Evolutionary conservation across 331 rosid species (phyloP).

Genomic region (Quercus lobata): DNA sequence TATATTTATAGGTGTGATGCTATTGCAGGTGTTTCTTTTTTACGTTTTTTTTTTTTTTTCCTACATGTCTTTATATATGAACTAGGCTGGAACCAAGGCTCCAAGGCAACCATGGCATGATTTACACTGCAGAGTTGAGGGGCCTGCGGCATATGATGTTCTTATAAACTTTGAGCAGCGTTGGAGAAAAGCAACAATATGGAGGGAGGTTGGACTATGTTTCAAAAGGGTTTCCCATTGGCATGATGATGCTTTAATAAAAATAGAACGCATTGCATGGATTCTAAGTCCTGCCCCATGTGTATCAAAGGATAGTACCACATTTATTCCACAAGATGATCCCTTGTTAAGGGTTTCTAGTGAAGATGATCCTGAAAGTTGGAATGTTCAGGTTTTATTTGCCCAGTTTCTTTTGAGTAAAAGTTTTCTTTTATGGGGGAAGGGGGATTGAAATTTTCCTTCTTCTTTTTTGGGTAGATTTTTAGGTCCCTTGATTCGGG

Average conservation of each 20-base stretch:
- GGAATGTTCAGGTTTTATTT: slow-evolving; percentile 89
- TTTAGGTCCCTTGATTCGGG: slow-evolving; percentile 92
- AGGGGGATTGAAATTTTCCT: background rate
- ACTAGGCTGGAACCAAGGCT: slow-evolving; percentile 69
- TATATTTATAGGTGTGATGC: background rate
- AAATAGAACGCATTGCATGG: slow-evolving; percentile 88
- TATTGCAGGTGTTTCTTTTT: slow-evolving; percentile 10
- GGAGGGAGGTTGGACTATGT: slow-evolving; percentile 72
- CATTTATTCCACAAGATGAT: slow-evolving; percentile 38
- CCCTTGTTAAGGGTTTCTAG: slow-evolving; percentile 36
- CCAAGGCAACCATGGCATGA: slow-evolving; percentile 99
- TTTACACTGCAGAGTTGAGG: slow-evolving; percentile 87
- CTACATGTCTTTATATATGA: slow-evolving; percentile 11
- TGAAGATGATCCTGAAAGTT: slow-evolving; percentile 66
- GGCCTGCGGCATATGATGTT: slow-evolving; percentile 95
- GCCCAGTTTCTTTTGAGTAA: slow-evolving; percentile 13
- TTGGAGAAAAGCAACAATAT: slow-evolving; percentile 77
- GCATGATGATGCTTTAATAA: slow-evolving; percentile 72
- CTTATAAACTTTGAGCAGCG: slow-evolving; percentile 96
- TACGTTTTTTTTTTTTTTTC: background rate
- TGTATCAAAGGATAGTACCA: background rate
- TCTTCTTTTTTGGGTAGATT: slow-evolving; percentile 41
- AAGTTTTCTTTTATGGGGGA: too few relatives aligned
- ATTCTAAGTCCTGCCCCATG: slow-evolving; percentile 61
- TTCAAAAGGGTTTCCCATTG: slow-evolving; percentile 55